phyloP scores from a whole-genome alignment of 2,329 filamentous ascomycete genomes.

The Pseudogymnoascus sp. region DNA sequence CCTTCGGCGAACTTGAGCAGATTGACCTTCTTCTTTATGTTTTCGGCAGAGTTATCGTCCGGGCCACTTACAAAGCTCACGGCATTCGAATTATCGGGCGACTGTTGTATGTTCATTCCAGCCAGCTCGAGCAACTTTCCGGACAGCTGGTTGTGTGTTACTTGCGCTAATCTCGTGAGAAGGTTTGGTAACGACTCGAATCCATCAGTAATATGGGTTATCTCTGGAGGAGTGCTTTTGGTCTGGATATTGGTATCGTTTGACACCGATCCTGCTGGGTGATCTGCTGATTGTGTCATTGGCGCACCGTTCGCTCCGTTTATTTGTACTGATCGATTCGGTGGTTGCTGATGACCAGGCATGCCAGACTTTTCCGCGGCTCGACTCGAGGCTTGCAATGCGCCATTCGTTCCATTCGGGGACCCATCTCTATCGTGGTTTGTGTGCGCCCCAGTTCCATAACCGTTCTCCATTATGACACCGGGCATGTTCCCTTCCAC shows the following conservation, averaged over 20 bases:
- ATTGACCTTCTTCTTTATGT: constrained; percentile 64
- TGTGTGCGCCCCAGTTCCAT: constrained; percentile 43
- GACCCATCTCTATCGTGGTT: constrained; percentile 45
- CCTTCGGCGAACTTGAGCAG: constrained; percentile 72
- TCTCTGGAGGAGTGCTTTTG: constrained; percentile 52
- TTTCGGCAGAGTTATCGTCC: constrained; percentile 54
- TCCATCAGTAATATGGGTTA: constrained; percentile 62
- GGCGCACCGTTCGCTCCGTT: constrained; percentile 15
- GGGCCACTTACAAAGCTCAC: constrained; percentile 30
- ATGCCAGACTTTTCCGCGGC: constrained; percentile 17
- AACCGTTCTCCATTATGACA: constrained; percentile 48
- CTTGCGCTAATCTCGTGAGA: constrained; percentile 70
- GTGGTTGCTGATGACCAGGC: constrained; percentile 18
- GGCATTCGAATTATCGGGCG: constrained; percentile 44
- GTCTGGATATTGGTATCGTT: constrained; percentile 33
- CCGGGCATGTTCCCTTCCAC: constrained; percentile 38
- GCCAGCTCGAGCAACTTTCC: constrained; percentile 63
- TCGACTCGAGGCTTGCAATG: constrained; percentile 21
- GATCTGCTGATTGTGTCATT: constrained; percentile 14
- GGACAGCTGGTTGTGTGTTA: constrained; percentile 69
- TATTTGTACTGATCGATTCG: constrained; percentile 27
- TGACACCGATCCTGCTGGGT: constrained; percentile 16
- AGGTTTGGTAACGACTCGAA: constrained; percentile 70
- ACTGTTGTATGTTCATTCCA: constrained; percentile 51
- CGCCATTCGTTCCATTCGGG: constrained; percentile 38